A percentile compares a stretch with the other conserved stretches of the same genome.
These are phyloP conservation scores for Prunus mume DNA, from an alignment of 306 rosid species.

Conservation along the genomic window DNA sequence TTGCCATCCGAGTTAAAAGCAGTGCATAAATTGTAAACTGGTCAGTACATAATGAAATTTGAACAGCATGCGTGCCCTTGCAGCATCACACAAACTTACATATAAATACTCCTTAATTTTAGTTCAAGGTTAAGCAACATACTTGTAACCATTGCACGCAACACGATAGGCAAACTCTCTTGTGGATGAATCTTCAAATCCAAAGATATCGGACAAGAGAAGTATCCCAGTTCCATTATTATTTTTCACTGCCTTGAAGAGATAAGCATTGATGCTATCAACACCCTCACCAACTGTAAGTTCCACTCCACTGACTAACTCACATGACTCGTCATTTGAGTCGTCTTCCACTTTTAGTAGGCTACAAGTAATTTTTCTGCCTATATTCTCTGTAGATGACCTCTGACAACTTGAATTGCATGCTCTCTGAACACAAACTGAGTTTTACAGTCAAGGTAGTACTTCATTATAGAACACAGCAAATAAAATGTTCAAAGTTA, in stretches of 20 bases:
- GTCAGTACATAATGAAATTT: no score
- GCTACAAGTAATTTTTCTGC: slow-evolving; percentile 41
- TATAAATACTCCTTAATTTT: not conserved
- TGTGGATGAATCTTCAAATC: slow-evolving; percentile 66
- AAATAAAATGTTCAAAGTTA: not conserved
- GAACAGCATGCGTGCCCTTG: no score
- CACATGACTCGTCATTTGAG: slow-evolving; percentile 62
- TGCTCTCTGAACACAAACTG: slow-evolving; percentile 56
- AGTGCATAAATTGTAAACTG: no score
- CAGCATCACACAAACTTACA: no score
- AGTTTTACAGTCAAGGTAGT: slow-evolving; percentile 39
- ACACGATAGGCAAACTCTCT: slow-evolving; percentile 77
- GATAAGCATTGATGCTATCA: slow-evolving; percentile 53
- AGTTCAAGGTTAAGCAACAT: slow-evolving; percentile 22
- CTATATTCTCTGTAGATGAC: slow-evolving; percentile 19
- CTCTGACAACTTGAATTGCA: slow-evolving; percentile 35
- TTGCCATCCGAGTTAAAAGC: no score
- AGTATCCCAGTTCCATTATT: slow-evolving; percentile 71
- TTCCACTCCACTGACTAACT: slow-evolving; percentile 69
- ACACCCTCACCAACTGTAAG: slow-evolving; percentile 59
- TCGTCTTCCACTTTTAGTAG: slow-evolving; percentile 41
- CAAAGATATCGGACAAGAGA: slow-evolving; percentile 69
- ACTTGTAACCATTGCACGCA: slow-evolving; percentile 89
- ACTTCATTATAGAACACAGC: not conserved
- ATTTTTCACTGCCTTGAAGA: slow-evolving; percentile 75